phyloP scores from a whole-genome alignment of 495 filamentous ascomycete species.

The Tuber calosporum region DNA sequence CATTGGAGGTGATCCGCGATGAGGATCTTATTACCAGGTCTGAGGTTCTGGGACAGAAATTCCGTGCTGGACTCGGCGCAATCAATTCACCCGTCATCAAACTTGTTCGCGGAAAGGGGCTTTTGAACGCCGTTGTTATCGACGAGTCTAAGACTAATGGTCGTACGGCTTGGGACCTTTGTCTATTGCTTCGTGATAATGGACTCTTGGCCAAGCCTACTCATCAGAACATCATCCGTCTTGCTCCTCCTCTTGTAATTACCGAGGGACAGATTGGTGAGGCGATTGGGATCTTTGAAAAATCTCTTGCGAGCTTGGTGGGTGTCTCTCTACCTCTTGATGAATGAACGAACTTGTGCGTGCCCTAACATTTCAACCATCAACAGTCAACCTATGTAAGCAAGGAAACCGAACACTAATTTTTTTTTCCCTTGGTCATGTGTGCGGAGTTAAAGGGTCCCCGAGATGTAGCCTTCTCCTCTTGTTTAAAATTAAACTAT shows the following conservation, averaged over 20 bases:
- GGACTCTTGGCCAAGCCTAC: slow-evolving; percentile 96
- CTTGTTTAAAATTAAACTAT: not conserved
- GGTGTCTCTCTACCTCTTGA: slow-evolving; percentile 2
- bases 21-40: slow-evolving; percentile 79
- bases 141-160: slow-evolving; percentile 81
- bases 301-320: slow-evolving; percentile 60
- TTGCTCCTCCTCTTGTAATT: slow-evolving; percentile 83
- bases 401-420: not conserved
- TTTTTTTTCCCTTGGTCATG: not conserved
- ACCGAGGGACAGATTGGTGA: slow-evolving; percentile 74
- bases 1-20: slow-evolving; percentile 88
- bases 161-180: slow-evolving; percentile 93
- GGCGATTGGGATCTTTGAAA: slow-evolving; percentile 64
- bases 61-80: slow-evolving; percentile 64
- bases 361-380: not conserved
- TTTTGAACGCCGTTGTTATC: slow-evolving; percentile 94
- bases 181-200: slow-evolving; percentile 91
- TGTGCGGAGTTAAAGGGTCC: not conserved
- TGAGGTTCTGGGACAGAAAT: slow-evolving; percentile 70
- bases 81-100: slow-evolving; percentile 74
- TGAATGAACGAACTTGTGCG: not conserved
- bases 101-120: slow-evolving; percentile 79
- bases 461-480: not conserved
- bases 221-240: slow-evolving; percentile 94
- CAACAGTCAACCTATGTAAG: not conserved